A percentile compares a stretch with the other conserved stretches of the same genome.
These are phyloP conservation scores for Phytophthora citricola DNA, from an alignment of 352 stramenopile genomes.

Conservation along the genomic window DNA sequence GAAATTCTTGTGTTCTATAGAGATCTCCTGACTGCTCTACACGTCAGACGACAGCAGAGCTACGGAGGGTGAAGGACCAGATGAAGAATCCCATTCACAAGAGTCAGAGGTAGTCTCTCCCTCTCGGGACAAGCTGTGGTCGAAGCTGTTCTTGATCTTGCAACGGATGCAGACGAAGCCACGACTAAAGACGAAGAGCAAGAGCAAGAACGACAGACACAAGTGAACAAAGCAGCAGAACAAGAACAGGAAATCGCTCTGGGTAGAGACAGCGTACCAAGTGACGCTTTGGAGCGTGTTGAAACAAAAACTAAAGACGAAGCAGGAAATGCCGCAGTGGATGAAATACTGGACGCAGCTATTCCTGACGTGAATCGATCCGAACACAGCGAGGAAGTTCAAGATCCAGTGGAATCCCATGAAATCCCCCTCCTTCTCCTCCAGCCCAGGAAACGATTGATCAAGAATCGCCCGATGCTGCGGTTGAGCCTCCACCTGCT, in stretches of 20 bases:
- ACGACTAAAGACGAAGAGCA: neutral
- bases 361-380: neutral
- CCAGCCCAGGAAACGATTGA: neutral
- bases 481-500: conserved; percentile 27
- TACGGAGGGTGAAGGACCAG: no score
- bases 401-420: neutral
- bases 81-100: neutral
- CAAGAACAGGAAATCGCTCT: neutral
- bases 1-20: neutral
- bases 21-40: neutral
- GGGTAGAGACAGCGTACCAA: neutral
- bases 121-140: conserved; percentile 23
- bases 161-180: neutral
- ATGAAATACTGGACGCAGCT: conserved; percentile 7
- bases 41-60: conserved; percentile 8
- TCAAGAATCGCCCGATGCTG: neutral
- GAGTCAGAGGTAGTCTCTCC: neutral
- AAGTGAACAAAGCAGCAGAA: conserved; percentile 1
- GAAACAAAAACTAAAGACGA: conserved; percentile 2
- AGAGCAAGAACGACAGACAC: neutral
- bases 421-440: conserved; percentile 3
- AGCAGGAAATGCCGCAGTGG: neutral
- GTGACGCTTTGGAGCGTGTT: neutral
- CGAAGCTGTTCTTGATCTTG: conserved; percentile 31
- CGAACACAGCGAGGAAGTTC: neutral